Evolutionary conservation across 345 rosid species (phyloP).

Genomic region (Eucalyptus polyanthemos): DNA sequence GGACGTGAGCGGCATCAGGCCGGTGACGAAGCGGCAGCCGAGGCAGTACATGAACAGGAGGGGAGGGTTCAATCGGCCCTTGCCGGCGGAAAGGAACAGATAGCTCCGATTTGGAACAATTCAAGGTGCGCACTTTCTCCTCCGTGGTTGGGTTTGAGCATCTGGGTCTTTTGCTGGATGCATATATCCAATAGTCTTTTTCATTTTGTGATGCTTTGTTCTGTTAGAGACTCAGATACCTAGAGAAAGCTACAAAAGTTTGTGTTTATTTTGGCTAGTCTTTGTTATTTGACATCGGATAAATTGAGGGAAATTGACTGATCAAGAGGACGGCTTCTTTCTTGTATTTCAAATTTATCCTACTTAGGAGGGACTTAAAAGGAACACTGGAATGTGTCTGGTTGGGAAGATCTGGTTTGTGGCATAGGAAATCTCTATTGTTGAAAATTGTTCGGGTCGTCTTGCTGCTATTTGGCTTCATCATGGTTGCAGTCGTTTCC

Average conservation of each 20-base stretch:
- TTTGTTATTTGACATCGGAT: not conserved
- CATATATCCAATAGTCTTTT: not conserved
- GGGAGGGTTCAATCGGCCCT: constrained; percentile 88
- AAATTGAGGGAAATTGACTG: not conserved
- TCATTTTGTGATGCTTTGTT: not conserved
- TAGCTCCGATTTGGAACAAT: not conserved
- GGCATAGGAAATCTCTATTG: not conserved
- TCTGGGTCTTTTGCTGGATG: not conserved
- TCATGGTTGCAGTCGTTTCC: not conserved
- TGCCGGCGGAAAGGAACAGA: constrained; percentile 75
- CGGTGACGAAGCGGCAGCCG: constrained; percentile 80
- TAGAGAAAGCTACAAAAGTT: not conserved
- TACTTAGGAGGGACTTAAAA: not conserved
- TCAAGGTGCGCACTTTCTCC: constrained; percentile 19
- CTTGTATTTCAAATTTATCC: not conserved
- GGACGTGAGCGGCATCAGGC: constrained; percentile 72
- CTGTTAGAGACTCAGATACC: not conserved
- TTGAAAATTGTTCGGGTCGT: not conserved
- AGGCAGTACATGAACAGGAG: constrained; percentile 92
- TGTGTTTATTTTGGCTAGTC: not conserved
- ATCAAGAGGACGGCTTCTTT: not conserved
- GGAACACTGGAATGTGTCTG: not conserved
- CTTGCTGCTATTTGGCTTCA: not conserved
- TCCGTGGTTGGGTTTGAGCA: not conserved
- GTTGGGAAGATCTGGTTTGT: not conserved